A percentile compares a stretch with the other conserved stretches of the same genome.
Conservation (phyloP, 768 basidiomycete species). For the Amanita subjunquillea region DNA sequence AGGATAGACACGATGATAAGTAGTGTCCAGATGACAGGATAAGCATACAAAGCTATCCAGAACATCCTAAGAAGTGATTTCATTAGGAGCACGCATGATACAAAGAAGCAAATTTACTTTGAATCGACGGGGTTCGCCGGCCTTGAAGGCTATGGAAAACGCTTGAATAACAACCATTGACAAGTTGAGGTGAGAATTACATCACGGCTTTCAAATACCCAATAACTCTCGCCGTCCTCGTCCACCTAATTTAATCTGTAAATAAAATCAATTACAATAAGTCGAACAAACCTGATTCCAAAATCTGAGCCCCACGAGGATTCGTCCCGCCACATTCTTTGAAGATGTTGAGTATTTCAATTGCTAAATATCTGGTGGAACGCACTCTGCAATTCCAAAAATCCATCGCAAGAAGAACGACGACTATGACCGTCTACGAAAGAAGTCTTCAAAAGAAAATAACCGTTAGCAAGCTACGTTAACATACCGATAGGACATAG, state of each 20-base stretch:
- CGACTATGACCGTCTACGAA: conserved; percentile 71
- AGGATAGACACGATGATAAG: conserved; percentile 84
- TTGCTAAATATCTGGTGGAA: background rate
- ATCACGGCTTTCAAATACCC: conserved; percentile 97
- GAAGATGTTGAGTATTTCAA: background rate
- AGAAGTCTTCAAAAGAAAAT: background rate
- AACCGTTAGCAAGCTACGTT: conserved; percentile 2
- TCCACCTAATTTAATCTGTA: conserved; percentile 52
- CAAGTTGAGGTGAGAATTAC: conserved; percentile 34
- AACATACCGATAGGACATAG: conserved; percentile 84
- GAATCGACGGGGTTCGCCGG: conserved; percentile 86
- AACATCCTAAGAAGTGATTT: conserved; percentile 58
- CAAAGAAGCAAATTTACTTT: conserved; percentile 37
- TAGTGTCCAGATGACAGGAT: conserved; percentile 81
- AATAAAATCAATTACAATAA: background rate
- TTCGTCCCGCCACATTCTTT: conserved; percentile 90
- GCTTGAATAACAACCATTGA: conserved; percentile 4
- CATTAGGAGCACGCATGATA: background rate
- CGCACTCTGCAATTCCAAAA: conserved; percentile 95
- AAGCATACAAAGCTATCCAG: conserved; percentile 87
- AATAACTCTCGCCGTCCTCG: conserved; percentile 90
- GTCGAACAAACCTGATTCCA: conserved; percentile 76
- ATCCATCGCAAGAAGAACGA: conserved; percentile 91
- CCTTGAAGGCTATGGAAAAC: conserved; percentile 58
- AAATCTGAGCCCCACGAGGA: conserved; percentile 88